Base-by-base conservation (phyloP, 179 eudicot genomes). In the Pouteria campechiana region DNA sequence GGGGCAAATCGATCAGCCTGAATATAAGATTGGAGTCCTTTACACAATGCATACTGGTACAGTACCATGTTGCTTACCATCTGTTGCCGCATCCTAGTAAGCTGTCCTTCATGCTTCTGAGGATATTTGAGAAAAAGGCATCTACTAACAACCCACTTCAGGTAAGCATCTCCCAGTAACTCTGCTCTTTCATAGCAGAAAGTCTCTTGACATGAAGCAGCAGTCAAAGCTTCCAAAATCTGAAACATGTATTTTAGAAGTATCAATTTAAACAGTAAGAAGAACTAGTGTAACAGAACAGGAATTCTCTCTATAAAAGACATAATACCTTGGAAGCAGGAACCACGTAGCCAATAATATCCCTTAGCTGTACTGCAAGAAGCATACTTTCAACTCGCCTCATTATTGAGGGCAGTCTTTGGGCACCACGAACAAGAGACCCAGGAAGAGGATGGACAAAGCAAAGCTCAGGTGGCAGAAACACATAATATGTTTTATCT, bases 111-210 rank as follows among this genome's bases (percentile, higher is more conserved):
- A 23, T 92, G 99, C 49, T 87, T 92, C 75, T 87, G 85, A 37
- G 99, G 96, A 62, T 82, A 72, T 71, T 80, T 87, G 4, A 92
- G 94, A 40, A 92, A 92, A 33, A 92, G 88, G 56, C 68, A 92
- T 35, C 78, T 72, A 61, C 99, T 87, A 36, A 92, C 99, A 22
- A 92, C 94, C 99, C 99, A 92, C 67, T 92, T 92, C 45, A 92
- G 61, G 56, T 92, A 92, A 51, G 99, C 99, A 55, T 92, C 99
- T 51, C 99, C 99, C 27, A 92, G 69, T 37, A 92, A 94, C 64
- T 92, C 99, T 21, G 99, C 99, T 75, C 99, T 82, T 69, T 92
- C 99, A 60, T 92, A 92, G 60, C 96, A 92, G 37, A 92, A 92
- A 32, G 99, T 77, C 70, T 92, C 99, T 44, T 92, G 99, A 61